Base-by-base conservation (phyloP, 1,284 basidiomycete species). In the Sporisorium exsertum region DNA sequence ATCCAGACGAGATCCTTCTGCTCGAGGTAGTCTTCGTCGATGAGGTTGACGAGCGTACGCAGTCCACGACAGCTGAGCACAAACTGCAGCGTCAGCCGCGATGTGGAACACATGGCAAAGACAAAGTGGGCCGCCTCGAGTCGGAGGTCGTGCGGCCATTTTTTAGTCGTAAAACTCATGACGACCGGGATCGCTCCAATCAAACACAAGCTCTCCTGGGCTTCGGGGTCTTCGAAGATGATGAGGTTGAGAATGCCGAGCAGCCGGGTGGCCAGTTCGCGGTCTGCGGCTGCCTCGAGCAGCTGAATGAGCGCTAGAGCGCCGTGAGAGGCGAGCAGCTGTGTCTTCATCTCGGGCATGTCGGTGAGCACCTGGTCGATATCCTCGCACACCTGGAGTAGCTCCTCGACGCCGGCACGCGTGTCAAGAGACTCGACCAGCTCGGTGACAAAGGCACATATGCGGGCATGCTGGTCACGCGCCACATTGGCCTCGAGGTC, bases 41-140 rank as follows among this genome's bases (percentile, higher is more conserved):
- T 89, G 52, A 98, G 91, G 77, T 97, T 94, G 6, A 98, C 95
- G 0, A 99, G 89, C 33, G 95, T 93, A 83, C 94, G 94, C 62
- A 97, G 88, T 6, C 95, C 95, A 35, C 95, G 94, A 84, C 95
- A 97, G 35, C 94, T 95, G 72, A 35, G 60, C 20, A 80, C 84
- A 45, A 73, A 86, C 77, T 81, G 81, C 18, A 82, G 63, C 8
- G 96, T 98, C 69, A 97, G 87, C 5, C 94, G 91, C 6, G 94
- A 97, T 0, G 94, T 93, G 71, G 95, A 94, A 79, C 94, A 95
- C 50, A 98, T 90, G 29, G 96, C 88, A 51, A 93, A 92, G 63
- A 99, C 93, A 86, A 98, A 97, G 79, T 94, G 91, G 1, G 96
- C 97, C 0, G 95, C 95, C 85, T 98, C 93, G n/a, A 94, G 87